Conservation (phyloP, 1,284 basidiomycete species). For the Phellopilus nigrolimitatus region DNA sequence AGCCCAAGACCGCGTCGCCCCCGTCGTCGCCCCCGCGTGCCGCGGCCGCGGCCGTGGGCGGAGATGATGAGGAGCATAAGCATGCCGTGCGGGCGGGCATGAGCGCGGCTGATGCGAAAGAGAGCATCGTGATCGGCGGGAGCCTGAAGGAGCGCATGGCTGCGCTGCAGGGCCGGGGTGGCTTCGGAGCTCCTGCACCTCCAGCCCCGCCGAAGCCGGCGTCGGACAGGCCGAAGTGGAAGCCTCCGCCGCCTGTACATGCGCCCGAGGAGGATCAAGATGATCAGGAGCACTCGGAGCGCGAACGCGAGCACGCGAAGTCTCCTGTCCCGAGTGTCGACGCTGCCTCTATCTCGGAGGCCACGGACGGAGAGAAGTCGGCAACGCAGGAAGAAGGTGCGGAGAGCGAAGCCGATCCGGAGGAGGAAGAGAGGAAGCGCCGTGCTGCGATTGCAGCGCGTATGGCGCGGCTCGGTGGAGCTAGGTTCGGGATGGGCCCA, state of each 20-base stretch:
- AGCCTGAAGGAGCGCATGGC: constrained; percentile 92
- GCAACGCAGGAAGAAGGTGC: constrained; percentile 34
- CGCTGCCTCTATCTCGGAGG: constrained; percentile 23
- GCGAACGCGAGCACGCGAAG: constrained; percentile 26
- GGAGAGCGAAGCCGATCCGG: constrained; percentile 51
- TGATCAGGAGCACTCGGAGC: constrained; percentile 19
- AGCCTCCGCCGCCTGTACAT: constrained; percentile 47
- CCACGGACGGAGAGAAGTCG: constrained; percentile 30
- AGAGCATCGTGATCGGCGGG: constrained; percentile 66
- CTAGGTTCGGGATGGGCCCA: constrained; percentile 76
- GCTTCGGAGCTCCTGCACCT: constrained; percentile 55
- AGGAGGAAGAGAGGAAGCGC: constrained; percentile 76
- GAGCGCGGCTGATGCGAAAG: constrained; percentile 81
- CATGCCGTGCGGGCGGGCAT: constrained; percentile 40
- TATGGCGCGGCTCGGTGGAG: constrained; percentile 86
- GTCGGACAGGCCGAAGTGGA: constrained; percentile 77
- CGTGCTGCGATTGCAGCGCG: constrained; percentile 80
- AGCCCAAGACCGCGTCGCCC: constrained; percentile 54
- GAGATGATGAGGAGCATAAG: constrained; percentile 22
- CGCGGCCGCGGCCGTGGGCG: constrained; percentile 12
- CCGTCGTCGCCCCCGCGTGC: constrained; percentile 30
- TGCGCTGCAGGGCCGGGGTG: constrained; percentile 75
- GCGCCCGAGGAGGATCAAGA: constrained; percentile 21
- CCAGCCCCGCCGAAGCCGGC: constrained; percentile 54
- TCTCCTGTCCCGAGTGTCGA: constrained; percentile 22